Evolutionary conservation across 148 eudicot genomes (phyloP), one percentile per base, ranked within the genome.

Genomic region (Chenopodium quinoa): DNA sequence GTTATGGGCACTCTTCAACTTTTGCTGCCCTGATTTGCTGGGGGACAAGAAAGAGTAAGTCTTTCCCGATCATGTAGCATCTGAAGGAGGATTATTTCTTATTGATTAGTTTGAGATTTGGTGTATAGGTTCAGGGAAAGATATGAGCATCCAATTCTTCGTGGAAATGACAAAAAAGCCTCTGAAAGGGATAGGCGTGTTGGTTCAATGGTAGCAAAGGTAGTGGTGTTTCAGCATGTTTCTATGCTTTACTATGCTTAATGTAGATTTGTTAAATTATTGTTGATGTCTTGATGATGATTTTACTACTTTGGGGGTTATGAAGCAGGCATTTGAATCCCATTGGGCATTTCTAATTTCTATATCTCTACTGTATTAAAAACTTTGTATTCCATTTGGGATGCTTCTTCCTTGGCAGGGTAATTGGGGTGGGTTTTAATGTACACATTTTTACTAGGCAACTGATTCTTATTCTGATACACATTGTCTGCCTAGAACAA

Each of bases 131-230:
- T 96, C 75, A 96, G 90, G 84, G 91, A 89, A 65, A 91, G 74
- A 86, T 96, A 89, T 58, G 99, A 96, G 83, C 37, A 85, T 80
- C 86, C 90, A 44, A 90, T 96, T 84, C 92, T 90, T 82, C 93
- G 98, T 76, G 99, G 98, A 31, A 96, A 87, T 82, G 98, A 96
- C 75, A 96, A 96, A 88, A 90, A 85, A 84, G 99, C 99, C 4
- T 87, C 93, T 62, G 97, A 91, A 75, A 89, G 99, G 85, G 97
- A 93, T 64, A 93, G 89, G 85, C 90, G 89, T 20, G 78, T 93
- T 81, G 95, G 99, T 88, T 91, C 99, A 58, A 86, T 91, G 63
- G 99, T 92, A 79, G 99, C 99, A 52, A 91, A 96, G 99, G 99
- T 96, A 86, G 81, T 48, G 67, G 31, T 67, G 75, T 9, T 0